Conservation (phyloP, 2,329 filamentous ascomycete species). For the Pseudocercospora macadamiae region DNA sequence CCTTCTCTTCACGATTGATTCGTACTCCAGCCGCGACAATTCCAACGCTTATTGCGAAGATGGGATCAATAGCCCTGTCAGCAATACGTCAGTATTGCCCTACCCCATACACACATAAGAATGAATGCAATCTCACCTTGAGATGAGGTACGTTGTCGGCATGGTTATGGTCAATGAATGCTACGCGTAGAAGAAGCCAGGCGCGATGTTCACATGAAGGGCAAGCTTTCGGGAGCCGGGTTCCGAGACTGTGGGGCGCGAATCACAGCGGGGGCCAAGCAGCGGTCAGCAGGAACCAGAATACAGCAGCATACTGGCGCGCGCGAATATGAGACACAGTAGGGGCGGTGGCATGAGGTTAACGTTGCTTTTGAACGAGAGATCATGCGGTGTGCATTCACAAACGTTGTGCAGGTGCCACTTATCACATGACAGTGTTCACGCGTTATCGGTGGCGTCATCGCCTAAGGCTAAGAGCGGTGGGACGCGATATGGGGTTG, state of each 20-base stretch:
- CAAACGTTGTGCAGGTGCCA: neutral
- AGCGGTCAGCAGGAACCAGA: neutral
- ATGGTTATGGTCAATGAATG: too few relatives aligned
- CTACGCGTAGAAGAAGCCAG: neutral
- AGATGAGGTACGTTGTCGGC: conserved; percentile 44
- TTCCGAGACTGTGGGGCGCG: neutral
- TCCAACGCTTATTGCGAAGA: conserved; percentile 55
- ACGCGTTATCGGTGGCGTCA: conserved; percentile 1
- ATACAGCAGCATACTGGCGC: too few relatives aligned
- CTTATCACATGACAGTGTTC: neutral
- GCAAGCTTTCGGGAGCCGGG: neutral
- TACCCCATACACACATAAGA: too few relatives aligned
- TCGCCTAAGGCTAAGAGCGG: neutral
- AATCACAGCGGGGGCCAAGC: neutral
- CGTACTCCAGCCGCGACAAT: conserved; percentile 46
- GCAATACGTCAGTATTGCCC: neutral
- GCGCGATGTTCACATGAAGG: neutral
- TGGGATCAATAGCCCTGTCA: conserved; percentile 49
- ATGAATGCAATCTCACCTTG: conserved; percentile 40
- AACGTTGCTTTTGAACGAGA: too few relatives aligned
- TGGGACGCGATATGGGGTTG: neutral
- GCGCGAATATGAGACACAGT: too few relatives aligned
- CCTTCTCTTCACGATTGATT: conserved; percentile 52
- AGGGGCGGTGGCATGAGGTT: too few relatives aligned
- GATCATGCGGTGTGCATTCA: neutral